Percentiles rank a stretch among this genome's conserved stretches.
Conservation (phyloP, 176 grass and related monocot species). For the Aechmea fasciata region DNA sequence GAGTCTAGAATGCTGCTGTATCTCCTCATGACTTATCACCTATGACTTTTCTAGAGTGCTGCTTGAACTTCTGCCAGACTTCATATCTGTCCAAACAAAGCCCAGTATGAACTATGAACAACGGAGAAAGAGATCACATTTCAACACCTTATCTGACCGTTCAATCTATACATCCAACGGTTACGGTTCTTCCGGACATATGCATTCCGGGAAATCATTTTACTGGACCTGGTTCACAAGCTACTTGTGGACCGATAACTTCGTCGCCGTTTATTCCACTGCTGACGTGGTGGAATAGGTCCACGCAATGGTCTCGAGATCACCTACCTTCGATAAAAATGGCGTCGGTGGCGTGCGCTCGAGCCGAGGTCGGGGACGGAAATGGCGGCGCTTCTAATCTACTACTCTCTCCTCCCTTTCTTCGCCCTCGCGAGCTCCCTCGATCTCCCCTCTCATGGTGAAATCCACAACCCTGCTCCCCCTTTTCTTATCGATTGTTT, state of each 20-base stretch:
- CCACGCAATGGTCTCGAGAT: neutral
- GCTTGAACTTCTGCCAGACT: too few relatives aligned
- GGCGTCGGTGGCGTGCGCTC: neutral
- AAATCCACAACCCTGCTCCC: neutral
- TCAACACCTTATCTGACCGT: neutral
- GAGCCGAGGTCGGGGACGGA: slow-evolving; percentile 7
- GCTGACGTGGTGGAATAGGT: too few relatives aligned
- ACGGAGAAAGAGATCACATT: neutral
- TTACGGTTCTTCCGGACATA: neutral
- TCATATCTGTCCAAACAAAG: too few relatives aligned
- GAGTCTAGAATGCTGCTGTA: too few relatives aligned
- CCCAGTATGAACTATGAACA: too few relatives aligned
- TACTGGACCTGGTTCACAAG: too few relatives aligned
- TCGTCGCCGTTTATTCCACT: too few relatives aligned
- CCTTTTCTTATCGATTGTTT: neutral
- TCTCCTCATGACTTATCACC: too few relatives aligned
- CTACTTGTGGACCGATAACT: too few relatives aligned
- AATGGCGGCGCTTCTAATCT: neutral
- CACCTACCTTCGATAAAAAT: neutral
- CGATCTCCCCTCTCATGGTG: slow-evolving; percentile 27
- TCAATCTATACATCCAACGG: neutral
- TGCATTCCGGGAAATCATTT: neutral
- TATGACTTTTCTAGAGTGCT: too few relatives aligned
- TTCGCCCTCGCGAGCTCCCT: slow-evolving; percentile 18
- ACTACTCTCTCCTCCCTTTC: slow-evolving; percentile 23